Conservation (phyloP, 78 protist species). For the Monosiga brevicollis region DNA sequence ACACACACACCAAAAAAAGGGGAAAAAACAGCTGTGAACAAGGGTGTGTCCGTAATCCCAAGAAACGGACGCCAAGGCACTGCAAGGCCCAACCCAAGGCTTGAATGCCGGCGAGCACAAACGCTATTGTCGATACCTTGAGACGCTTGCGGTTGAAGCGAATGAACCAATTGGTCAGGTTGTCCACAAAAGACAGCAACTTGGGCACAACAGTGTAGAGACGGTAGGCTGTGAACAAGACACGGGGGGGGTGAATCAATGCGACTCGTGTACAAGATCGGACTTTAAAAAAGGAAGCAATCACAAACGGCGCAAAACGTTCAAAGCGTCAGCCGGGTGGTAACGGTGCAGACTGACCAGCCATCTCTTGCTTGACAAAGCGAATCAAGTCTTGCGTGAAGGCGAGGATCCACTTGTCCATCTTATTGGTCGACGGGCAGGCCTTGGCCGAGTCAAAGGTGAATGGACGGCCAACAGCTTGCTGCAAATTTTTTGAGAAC, state of each 20-base stretch:
- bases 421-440: slow-evolving; percentile 54
- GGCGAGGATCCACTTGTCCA: slow-evolving; percentile 94
- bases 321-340: neutral
- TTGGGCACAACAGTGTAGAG: slow-evolving; percentile 94
- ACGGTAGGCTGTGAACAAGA: slow-evolving; percentile 66
- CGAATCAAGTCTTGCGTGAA: slow-evolving; percentile 56
- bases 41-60: neutral
- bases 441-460: slow-evolving; percentile 22
- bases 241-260: no score
- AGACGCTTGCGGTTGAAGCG: slow-evolving; percentile 73
- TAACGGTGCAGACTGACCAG: neutral
- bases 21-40: no score
- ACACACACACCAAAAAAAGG: neutral
- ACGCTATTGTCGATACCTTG: slow-evolving; percentile 17
- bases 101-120: no score
- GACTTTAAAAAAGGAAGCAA: no score
- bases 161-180: slow-evolving; percentile 96
- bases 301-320: no score
- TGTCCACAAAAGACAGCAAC: slow-evolving; percentile 69
- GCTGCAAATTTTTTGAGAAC: no score
- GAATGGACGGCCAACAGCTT: no score
- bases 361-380: slow-evolving; percentile 84
- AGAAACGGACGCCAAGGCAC: no score
- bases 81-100: no score
- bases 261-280: no score